phyloP scores from a whole-genome alignment of 768 basidiomycete genomes.

The Tephrocybe sp. region DNA sequence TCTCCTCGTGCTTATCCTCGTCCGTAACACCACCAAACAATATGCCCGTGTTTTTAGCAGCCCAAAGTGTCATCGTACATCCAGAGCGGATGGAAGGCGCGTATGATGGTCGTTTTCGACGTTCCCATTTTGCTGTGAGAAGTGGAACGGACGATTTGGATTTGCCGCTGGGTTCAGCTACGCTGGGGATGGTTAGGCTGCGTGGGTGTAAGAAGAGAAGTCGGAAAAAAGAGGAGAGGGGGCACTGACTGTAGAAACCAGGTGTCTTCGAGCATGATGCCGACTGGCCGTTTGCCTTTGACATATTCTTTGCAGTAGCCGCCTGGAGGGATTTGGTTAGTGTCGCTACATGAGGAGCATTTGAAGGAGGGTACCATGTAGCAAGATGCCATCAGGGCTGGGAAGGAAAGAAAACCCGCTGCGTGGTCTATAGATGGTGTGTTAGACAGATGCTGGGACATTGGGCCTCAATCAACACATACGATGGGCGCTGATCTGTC shows the following conservation, averaged over 20 bases:
- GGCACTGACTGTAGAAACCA: conserved; percentile 73
- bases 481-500: conserved; percentile 75
- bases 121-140: conserved; percentile 78
- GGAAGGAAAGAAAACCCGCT: conserved; percentile 87
- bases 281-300: conserved; percentile 82
- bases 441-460: not conserved
- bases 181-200: conserved; percentile 18
- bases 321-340: conserved; percentile 40
- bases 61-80: conserved; percentile 86
- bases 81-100: conserved; percentile 74
- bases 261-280: conserved; percentile 87
- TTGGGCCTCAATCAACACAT: conserved; percentile 20
- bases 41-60: conserved; percentile 62
- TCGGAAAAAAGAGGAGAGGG: not conserved
- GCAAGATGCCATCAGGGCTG: conserved; percentile 69
- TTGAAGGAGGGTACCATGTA: conserved; percentile 55
- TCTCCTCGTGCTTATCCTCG: conserved; percentile 82
- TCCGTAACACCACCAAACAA: conserved; percentile 88
- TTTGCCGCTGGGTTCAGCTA: conserved; percentile 20
- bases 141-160: conserved; percentile 42
- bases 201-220: conserved; percentile 19
- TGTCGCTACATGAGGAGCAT: not conserved
- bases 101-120: conserved; percentile 66
- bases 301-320: conserved; percentile 90
- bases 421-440: conserved; percentile 46